Base-by-base conservation (phyloP, 2,329 filamentous ascomycete species). In the Botrytis squamosa region DNA sequence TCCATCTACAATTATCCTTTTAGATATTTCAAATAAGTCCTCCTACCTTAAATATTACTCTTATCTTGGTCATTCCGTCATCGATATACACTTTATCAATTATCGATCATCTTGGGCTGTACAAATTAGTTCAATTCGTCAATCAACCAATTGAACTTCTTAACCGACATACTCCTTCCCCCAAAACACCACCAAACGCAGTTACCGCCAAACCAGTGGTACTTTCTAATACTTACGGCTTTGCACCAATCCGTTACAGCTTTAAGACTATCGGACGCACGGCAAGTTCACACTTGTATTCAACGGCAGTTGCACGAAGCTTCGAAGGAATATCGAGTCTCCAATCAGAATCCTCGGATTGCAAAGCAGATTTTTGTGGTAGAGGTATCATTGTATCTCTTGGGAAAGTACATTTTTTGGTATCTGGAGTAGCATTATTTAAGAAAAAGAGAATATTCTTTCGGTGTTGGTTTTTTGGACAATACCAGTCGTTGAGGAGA, bases 291-390 rank as follows among this genome's bases (percentile, higher is more conserved):
- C 25, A 42, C 25, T 42, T 68, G 67, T 62, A 38, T 62, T 29
- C 29, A 60, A 16, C 22, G 8, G 38, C 10, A 68, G n/a, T 70
- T 29, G 6, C 67, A 70, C 40, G 12, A 59, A 44, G 10, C 52
- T 38, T 36, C 20, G 7, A 8, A 57, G 8, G 57, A 16, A 38
- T 10, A 12, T 59, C n/a, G 7, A 67, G 12, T 57, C 33, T 67
- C 70, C 70, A 72, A 72, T 67, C 62, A 72, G 62, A 72, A 33
- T 29, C 7, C 25, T 55, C 7, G 62, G 60, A 72, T 72, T 72
- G 36, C 70, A 72, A 72, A 67, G 70, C 60, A 67, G 25, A 29
- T 36, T 72, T 59, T 72, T 16, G 44, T 20, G 70, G 25, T 46
- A 42, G 46, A 72, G n/a, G 44, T 67, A 67, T 18, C 36, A n/a